Evolutionary conservation across 495 filamentous ascomycete species (phyloP), one percentile per base, ranked within the genome.

Genomic region (Penicillium ochrochloron): DNA sequence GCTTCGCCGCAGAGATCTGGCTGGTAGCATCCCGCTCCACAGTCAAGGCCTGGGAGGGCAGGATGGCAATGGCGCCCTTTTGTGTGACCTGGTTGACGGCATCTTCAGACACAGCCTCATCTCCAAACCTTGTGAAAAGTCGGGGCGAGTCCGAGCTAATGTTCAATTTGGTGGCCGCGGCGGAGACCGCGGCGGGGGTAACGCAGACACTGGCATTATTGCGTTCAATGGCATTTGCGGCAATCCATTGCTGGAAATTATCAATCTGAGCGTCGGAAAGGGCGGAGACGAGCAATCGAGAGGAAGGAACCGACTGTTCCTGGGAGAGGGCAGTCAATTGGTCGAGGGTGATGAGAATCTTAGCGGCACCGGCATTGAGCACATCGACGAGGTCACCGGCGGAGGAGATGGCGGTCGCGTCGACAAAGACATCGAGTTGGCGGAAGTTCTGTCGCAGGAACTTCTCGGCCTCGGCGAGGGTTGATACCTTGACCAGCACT

Each of bases 291-390:
- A 88, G 80, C 15, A 91, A 67, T 19, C 89, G 80, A 48, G 84
- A 82, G 14, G 82, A 83, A 60, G 87, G 81, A 54, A 88, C 75
- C 39, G 83, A 81, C 53, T 85, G 79, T 67, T 86, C 82, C 59
- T 79, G 69, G 23, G 79, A 71, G 23, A 90, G 75, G 3, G 76
- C 63, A 50, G 81, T 75, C 66, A 89, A 79, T 78, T 92, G 89
- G 51, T 89, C 83, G 53, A 88, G 82, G 57, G 84, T 82, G 54
- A 97, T 88, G 74, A 98, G 94, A 51, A 96, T 88, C 75, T 89
- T 95, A 44, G 87, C 84, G n/a, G 92, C 92, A 57, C 96, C 95
- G 65, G 88, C 85, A 72, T 99, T 90, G 57, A 99, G 85, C 33
- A 98, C 83, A 57, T 90, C 84, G 56, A 93, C 77, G 21, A 97